Conservation (phyloP, 257 asterid species). For the Schizonepeta tenuifolia region DNA sequence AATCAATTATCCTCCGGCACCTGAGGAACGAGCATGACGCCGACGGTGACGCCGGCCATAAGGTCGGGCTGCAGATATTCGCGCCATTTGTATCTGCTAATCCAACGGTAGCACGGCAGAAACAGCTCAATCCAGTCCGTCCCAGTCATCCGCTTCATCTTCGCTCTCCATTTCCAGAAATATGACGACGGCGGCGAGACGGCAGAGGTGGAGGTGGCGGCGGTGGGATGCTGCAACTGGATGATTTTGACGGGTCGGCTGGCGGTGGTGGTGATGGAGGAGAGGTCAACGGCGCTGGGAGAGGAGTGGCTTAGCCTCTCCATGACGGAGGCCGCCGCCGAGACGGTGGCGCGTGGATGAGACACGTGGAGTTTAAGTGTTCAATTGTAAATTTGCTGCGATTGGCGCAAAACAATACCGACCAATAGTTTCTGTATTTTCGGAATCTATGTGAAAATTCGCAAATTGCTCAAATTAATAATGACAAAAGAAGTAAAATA, state of each 20-base stretch:
- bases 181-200: constrained; percentile 30
- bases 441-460: background rate
- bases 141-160: constrained; percentile 62
- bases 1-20: constrained; percentile 35
- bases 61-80: constrained; percentile 88
- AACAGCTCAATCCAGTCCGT: constrained; percentile 78
- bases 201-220: constrained; percentile 35
- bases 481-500: too few relatives aligned
- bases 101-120: constrained; percentile 94
- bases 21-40: constrained; percentile 99
- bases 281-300: constrained; percentile 72
- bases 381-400: constrained; percentile 12
- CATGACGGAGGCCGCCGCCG: constrained; percentile 37
- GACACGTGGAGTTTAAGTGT: constrained; percentile 8
- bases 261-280: constrained; percentile 36
- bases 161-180: constrained; percentile 62
- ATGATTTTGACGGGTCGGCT: constrained; percentile 66
- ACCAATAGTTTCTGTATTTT: constrained; percentile 29
- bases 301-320: constrained; percentile 62
- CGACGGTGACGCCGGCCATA: constrained; percentile 94
- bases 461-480: background rate
- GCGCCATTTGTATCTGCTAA: constrained; percentile 78
- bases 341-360: constrained; percentile 27
- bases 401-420: constrained; percentile 35
- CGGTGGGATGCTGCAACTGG: constrained; percentile 74